Evolutionary conservation across 169 alveolate species (phyloP).

Genomic region (Eimeria acervulina): DNA sequence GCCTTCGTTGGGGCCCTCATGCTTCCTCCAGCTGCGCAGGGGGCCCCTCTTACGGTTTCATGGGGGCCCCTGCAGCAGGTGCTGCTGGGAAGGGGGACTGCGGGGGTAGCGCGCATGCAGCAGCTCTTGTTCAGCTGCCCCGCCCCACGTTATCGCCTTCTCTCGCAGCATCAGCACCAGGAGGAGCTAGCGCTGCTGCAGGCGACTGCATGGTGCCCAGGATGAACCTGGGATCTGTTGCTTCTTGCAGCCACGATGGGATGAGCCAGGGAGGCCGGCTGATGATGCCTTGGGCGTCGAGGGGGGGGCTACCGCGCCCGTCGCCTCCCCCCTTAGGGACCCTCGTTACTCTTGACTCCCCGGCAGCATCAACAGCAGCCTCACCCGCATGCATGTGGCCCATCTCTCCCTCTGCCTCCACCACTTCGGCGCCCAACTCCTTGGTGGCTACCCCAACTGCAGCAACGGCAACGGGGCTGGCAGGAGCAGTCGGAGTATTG

Average conservation of each 20-base stretch:
- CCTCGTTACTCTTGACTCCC: not conserved
- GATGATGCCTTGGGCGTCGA: constrained; percentile 40
- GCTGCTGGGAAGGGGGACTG: constrained; percentile 30
- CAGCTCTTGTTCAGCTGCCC: constrained; percentile 8
- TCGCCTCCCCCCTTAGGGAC: constrained; percentile 27
- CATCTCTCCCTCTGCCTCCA: constrained; percentile 1
- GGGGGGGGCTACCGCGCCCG: constrained; percentile 38
- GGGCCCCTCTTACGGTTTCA: constrained; percentile 28
- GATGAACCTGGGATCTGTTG: not conserved
- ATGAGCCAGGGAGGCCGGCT: not conserved
- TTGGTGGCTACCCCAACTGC: constrained; percentile 18
- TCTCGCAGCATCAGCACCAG: not conserved
- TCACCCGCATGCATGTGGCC: constrained; percentile 17
- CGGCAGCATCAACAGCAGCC: constrained; percentile 6
- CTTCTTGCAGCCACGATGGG: constrained; percentile 5
- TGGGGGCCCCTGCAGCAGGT: constrained; percentile 52
- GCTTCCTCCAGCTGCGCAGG: constrained; percentile 44
- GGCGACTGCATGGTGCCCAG: constrained; percentile 42
- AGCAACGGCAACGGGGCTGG: not conserved
- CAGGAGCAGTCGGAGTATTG: not conserved
- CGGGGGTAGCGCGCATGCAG: not conserved
- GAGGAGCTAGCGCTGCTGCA: constrained; percentile 15
- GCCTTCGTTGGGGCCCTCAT: constrained; percentile 39
- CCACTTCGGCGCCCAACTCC: constrained; percentile 21
- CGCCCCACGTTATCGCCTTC: constrained; percentile 20